phyloP scores from a whole-genome alignment of 192 early-diverging fungal genomes.

The Paraglomus occultum region DNA sequence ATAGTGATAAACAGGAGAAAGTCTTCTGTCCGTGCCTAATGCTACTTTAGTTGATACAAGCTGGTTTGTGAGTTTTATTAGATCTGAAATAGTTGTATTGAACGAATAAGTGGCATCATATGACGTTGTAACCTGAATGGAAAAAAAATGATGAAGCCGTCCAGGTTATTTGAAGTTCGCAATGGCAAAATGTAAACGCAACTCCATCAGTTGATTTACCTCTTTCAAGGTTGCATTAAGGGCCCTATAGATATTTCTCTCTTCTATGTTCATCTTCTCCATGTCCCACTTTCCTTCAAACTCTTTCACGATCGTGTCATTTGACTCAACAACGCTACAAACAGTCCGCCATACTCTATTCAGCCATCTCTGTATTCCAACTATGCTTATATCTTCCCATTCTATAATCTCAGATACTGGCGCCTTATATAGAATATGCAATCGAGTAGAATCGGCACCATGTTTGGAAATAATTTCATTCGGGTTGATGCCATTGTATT shows the following conservation, averaged over 20 bases:
- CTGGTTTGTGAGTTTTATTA: conserved; percentile 78
- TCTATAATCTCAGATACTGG: conserved; percentile 84
- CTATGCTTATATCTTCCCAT: conserved; percentile 89
- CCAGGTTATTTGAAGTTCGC: too few species aligned
- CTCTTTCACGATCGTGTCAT: background rate
- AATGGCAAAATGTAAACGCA: background rate
- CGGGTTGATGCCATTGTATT: conserved; percentile 93
- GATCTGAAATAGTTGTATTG: conserved; percentile 79
- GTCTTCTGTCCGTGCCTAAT: conserved; percentile 6
- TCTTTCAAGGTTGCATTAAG: conserved; percentile 57
- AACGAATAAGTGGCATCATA: conserved; percentile 54
- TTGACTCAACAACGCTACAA: conserved; percentile 29
- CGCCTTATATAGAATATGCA: conserved; percentile 85
- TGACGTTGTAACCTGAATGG: conserved; percentile 35
- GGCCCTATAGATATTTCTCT: conserved; percentile 49
- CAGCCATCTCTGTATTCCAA: conserved; percentile 91
- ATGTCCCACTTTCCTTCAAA: conserved; percentile 4
- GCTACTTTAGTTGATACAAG: conserved; percentile 21
- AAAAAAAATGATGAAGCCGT: background rate
- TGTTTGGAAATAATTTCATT: conserved; percentile 58
- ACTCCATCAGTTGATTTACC: conserved; percentile 34
- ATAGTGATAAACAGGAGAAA: conserved; percentile 52
- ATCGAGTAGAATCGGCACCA: conserved; percentile 82
- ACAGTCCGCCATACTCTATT: conserved; percentile 60
- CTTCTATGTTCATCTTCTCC: conserved; percentile 42